Conservation (phyloP, 495 filamentous ascomycete species). For the Corynascus novoguineensis region DNA sequence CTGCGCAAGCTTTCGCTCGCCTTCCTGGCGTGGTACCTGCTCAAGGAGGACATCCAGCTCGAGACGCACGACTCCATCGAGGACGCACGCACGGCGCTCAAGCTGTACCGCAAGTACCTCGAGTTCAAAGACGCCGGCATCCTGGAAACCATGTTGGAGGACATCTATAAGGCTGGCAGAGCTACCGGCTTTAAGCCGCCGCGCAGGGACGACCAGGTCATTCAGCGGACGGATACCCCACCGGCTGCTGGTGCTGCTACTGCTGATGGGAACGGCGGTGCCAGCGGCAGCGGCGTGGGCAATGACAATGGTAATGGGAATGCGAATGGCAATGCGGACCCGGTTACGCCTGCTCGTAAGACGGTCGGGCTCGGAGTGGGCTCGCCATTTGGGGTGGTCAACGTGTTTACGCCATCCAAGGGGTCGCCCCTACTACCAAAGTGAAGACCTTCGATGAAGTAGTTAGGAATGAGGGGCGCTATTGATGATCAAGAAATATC, state of each 20-base stretch:
- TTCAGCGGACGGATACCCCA: slow-evolving; percentile 27
- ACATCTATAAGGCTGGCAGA: slow-evolving; percentile 70
- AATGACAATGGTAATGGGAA: neutral
- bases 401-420: slow-evolving; percentile 14
- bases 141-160: slow-evolving; percentile 67
- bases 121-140: slow-evolving; percentile 84
- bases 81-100: slow-evolving; percentile 83
- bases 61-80: slow-evolving; percentile 90
- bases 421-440: slow-evolving; percentile 9
- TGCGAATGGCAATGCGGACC: slow-evolving; percentile 1
- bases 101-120: slow-evolving; percentile 82
- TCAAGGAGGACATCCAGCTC: slow-evolving; percentile 87
- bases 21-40: slow-evolving; percentile 80
- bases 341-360: slow-evolving; percentile 12
- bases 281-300: too few species aligned
- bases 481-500: too few species aligned
- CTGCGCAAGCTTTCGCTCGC: slow-evolving; percentile 76
- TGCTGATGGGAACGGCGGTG: too few species aligned
- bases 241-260: too few species aligned
- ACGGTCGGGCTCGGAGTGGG: neutral
- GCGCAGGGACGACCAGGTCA: slow-evolving; percentile 23
- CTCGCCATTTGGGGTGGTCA: slow-evolving; percentile 7
- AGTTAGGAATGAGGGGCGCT: too few species aligned
- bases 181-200: slow-evolving; percentile 72
- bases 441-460: too few species aligned